These are phyloP conservation scores for Termitomyces sp. DNA, from an alignment of 768 basidiomycete genomes.

Conservation along the genomic window DNA sequence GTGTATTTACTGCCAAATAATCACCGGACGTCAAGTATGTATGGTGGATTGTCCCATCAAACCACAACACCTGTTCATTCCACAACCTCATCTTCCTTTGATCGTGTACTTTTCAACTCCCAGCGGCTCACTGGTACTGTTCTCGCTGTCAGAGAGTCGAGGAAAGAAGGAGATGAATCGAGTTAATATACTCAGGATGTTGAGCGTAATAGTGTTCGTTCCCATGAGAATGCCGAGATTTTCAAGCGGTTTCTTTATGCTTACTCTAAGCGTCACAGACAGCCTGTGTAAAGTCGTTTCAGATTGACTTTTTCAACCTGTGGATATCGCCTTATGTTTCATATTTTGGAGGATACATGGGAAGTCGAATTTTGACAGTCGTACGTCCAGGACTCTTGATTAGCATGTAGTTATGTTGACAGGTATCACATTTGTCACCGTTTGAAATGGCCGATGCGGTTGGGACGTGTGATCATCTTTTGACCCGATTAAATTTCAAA, in stretches of 20 bases:
- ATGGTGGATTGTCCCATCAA: neutral
- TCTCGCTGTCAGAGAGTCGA: neutral
- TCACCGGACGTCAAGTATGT: neutral
- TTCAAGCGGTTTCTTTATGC: too few relatives aligned
- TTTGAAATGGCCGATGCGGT: neutral
- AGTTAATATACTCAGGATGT: too few relatives aligned
- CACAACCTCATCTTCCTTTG: neutral
- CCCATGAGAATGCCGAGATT: too few relatives aligned
- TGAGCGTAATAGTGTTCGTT: too few relatives aligned
- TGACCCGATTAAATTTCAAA: neutral
- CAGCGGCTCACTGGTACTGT: neutral
- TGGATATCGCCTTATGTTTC: too few relatives aligned
- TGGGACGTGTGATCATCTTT: neutral
- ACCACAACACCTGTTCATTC: neutral
- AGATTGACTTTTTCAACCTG: too few relatives aligned
- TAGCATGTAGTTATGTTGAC: neutral
- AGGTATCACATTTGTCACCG: neutral
- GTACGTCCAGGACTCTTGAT: too few relatives aligned
- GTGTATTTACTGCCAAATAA: neutral
- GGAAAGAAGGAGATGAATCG: too few relatives aligned
- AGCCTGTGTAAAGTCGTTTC: too few relatives aligned
- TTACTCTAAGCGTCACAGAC: too few relatives aligned
- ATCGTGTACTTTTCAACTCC: neutral
- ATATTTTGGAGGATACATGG: too few relatives aligned
- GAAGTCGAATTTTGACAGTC: too few relatives aligned